Conservation (phyloP, 441 rosid genomes). For the Dalechampia spathulata region DNA sequence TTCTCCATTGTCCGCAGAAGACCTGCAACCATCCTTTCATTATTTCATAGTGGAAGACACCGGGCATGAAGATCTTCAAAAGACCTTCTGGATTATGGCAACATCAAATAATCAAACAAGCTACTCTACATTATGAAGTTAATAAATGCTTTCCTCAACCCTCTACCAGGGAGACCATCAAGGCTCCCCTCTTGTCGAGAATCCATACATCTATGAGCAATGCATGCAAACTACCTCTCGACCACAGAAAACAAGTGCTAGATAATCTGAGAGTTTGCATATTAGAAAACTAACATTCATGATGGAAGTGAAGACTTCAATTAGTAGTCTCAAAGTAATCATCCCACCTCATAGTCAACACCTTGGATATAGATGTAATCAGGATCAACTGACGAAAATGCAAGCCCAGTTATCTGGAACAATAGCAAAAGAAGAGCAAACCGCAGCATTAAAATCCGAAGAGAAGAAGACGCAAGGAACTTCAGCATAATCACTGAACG, state of each 20-base stretch:
- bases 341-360: slow-evolving; percentile 59
- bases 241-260: neutral
- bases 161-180: no score
- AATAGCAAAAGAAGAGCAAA: slow-evolving; percentile 4
- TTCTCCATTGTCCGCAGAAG: slow-evolving; percentile 47
- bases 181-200: no score
- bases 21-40: slow-evolving; percentile 29
- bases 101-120: neutral
- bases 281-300: neutral
- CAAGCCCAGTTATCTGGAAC: slow-evolving; percentile 53
- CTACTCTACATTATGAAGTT: neutral
- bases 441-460: neutral
- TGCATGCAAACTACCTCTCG: no score
- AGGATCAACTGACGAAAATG: slow-evolving; percentile 51
- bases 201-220: no score
- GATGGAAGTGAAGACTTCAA: neutral
- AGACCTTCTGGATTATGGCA: neutral
- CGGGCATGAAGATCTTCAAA: neutral
- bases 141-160: no score
- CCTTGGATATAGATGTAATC: slow-evolving; percentile 57
- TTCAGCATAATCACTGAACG: neutral
- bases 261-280: neutral
- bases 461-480: neutral
- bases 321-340: neutral
- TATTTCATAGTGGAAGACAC: no score